Conservation (phyloP, 805 yeast species). For the Candida lessepsii region DNA sequence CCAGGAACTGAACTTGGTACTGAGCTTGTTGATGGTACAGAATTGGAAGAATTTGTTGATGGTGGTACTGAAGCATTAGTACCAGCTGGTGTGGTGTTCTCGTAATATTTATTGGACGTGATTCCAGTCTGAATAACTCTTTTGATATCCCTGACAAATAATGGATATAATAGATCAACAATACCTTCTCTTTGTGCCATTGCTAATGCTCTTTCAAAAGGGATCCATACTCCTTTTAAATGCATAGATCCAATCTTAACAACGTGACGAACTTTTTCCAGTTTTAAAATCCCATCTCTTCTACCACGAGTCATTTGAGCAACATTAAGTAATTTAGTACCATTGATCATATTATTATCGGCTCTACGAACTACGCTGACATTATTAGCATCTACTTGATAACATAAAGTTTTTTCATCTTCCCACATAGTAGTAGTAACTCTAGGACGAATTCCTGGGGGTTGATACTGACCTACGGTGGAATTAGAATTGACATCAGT, state of each 20-base stretch:
- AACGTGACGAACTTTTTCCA: conserved; percentile 73
- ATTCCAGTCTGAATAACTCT: conserved; percentile 47
- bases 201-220: conserved; percentile 76
- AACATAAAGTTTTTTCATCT: conserved; percentile 80
- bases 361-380: conserved; percentile 81
- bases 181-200: conserved; percentile 82
- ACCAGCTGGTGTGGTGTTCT: conserved; percentile 7
- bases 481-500: conserved; percentile 16
- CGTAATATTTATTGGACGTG: conserved; percentile 28
- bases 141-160: conserved; percentile 74
- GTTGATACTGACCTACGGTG: conserved; percentile 45
- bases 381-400: conserved; percentile 81
- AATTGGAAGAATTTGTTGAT: not conserved
- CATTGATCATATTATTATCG: conserved; percentile 82
- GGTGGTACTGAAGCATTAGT: conserved; percentile 1
- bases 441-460: conserved; percentile 53
- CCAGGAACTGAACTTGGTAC: not conserved
- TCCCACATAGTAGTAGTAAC: conserved; percentile 91
- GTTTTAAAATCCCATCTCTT: conserved; percentile 78
- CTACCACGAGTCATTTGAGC: conserved; percentile 88
- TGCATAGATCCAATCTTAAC: conserved; percentile 88
- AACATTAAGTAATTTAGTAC: conserved; percentile 78
- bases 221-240: conserved; percentile 87
- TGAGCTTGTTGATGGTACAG: not conserved
- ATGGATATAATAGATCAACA: conserved; percentile 61